Evolutionary conservation across 179 eudicot genomes (phyloP).

Genomic region (Actinidia arguta): DNA sequence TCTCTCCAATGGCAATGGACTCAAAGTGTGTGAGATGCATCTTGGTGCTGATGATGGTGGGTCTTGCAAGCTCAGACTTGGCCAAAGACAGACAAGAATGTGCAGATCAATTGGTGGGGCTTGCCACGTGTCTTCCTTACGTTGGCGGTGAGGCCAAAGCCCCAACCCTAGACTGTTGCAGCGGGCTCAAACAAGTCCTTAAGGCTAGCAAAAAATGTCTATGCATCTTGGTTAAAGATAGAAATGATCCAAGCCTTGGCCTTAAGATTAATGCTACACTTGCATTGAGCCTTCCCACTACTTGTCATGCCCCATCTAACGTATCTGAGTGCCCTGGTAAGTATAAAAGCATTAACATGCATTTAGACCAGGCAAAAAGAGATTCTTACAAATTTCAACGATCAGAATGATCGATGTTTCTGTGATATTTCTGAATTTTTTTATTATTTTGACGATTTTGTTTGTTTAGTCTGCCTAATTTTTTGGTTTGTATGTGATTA

Average conservation of each 20-base stretch:
- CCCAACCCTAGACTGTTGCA: constrained; percentile 80
- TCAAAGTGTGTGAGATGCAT: neutral
- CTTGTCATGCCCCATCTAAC: constrained; percentile 53
- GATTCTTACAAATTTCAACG: too few species aligned
- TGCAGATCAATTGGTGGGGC: constrained; percentile 53
- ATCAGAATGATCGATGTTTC: too few species aligned
- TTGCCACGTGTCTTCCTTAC: constrained; percentile 72
- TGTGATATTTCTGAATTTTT: too few species aligned
- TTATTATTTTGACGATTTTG: too few species aligned
- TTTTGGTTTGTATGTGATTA: too few species aligned
- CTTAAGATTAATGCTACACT: constrained; percentile 74
- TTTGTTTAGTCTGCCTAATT: too few species aligned
- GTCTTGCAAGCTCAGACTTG: constrained; percentile 42
- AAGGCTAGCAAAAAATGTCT: constrained; percentile 59
- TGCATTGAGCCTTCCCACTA: constrained; percentile 63
- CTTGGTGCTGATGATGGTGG: constrained; percentile 25
- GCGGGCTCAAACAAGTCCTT: constrained; percentile 60
- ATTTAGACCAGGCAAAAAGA: too few species aligned
- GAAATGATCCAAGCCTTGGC: constrained; percentile 74
- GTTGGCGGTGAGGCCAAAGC: constrained; percentile 58
- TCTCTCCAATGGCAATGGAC: neutral
- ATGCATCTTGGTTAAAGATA: constrained; percentile 72
- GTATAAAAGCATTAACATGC: neutral
- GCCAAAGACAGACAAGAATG: constrained; percentile 66
- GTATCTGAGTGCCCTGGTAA: constrained; percentile 65